Percentiles rank a stretch among this genome's conserved stretches.
These are phyloP conservation scores for Cerioporus squamosus DNA, from an alignment of 1,284 basidiomycete genomes.

Conservation along the genomic window DNA sequence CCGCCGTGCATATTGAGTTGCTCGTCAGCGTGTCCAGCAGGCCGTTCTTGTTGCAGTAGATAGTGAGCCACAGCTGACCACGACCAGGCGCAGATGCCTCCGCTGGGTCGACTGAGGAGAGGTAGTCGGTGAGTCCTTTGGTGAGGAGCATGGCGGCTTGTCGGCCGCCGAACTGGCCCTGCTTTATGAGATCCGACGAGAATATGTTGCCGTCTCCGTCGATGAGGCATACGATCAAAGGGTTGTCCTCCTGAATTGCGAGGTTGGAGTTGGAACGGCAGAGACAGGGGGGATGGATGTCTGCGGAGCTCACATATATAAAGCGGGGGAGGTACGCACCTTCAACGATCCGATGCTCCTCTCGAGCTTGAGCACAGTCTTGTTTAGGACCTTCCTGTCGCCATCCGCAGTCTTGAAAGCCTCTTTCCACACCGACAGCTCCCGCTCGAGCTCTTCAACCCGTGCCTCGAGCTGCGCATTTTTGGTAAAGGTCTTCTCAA, in stretches of 20 bases:
- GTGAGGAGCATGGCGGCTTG: slow-evolving; percentile 47
- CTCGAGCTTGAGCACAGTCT: slow-evolving; percentile 35
- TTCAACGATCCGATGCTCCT: slow-evolving; percentile 40
- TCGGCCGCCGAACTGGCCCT: slow-evolving; percentile 46
- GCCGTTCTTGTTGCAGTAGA: slow-evolving; percentile 52
- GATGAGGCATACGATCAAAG: slow-evolving; percentile 46
- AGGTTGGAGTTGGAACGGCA: background rate
- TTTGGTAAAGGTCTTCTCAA: slow-evolving; percentile 34
- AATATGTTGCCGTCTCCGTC: slow-evolving; percentile 56
- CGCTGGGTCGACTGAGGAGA: slow-evolving; percentile 31
- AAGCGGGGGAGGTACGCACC: slow-evolving; percentile 26
- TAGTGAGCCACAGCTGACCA: slow-evolving; percentile 44
- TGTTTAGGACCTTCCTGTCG: slow-evolving; percentile 35
- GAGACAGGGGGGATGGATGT: background rate
- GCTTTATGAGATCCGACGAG: slow-evolving; percentile 40
- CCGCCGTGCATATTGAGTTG: slow-evolving; percentile 40
- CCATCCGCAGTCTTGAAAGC: slow-evolving; percentile 40
- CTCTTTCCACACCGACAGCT: slow-evolving; percentile 43
- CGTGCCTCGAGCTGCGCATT: slow-evolving; percentile 36
- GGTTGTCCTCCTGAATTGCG: slow-evolving; percentile 47
- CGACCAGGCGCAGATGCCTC: slow-evolving; percentile 32
- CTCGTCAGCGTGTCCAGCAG: slow-evolving; percentile 42
- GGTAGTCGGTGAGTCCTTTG: slow-evolving; percentile 43
- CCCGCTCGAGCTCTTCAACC: slow-evolving; percentile 42
- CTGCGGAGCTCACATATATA: background rate